Percentiles rank a stretch among this genome's conserved stretches.
Evolutionary conservation across 495 filamentous ascomycete species (phyloP).

Genomic region (Trichoderma orchidacearum): DNA sequence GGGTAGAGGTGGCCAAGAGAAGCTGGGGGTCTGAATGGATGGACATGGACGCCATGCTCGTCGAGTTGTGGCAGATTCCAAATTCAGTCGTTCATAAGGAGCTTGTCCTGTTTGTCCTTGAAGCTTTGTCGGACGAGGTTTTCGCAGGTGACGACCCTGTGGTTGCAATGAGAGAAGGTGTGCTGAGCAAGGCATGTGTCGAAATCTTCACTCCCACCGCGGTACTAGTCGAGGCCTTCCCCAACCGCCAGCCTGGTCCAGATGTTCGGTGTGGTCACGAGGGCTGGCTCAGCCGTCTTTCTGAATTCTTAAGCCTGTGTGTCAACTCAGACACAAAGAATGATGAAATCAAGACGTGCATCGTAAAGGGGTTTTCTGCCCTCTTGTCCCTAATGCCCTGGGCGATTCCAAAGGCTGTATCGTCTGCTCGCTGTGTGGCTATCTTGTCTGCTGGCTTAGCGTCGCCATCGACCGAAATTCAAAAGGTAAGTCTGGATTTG

Average conservation of each 20-base stretch:
- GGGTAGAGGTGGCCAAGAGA: conserved; percentile 88
- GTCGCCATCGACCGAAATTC: conserved; percentile 54
- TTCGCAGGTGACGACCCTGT: conserved; percentile 81
- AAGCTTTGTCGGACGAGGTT: conserved; percentile 89
- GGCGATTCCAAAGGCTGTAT: conserved; percentile 71
- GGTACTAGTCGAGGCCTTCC: conserved; percentile 61
- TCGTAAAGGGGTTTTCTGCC: conserved; percentile 59
- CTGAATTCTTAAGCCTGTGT: conserved; percentile 60
- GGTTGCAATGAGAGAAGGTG: conserved; percentile 65
- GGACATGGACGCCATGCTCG: conserved; percentile 79
- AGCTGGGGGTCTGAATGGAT: conserved; percentile 85
- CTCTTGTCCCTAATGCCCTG: conserved; percentile 67
- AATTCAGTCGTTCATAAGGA: conserved; percentile 59
- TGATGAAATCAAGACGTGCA: conserved; percentile 49
- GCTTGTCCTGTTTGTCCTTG: conserved; percentile 69
- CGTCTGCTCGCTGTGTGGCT: conserved; percentile 52
- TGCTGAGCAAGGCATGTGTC: conserved; percentile 75
- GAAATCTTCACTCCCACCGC: conserved; percentile 78
- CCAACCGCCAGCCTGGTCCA: conserved; percentile 44
- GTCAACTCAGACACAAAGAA: conserved; percentile 49
- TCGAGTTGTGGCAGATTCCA: conserved; percentile 59
- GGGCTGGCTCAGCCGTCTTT: conserved; percentile 75
- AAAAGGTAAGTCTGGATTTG: conserved; percentile 41
- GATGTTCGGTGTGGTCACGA: conserved; percentile 61
- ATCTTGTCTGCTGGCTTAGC: conserved; percentile 64